Base-by-base conservation (phyloP, 331 rosid genomes). In the Quercus phellos region DNA sequence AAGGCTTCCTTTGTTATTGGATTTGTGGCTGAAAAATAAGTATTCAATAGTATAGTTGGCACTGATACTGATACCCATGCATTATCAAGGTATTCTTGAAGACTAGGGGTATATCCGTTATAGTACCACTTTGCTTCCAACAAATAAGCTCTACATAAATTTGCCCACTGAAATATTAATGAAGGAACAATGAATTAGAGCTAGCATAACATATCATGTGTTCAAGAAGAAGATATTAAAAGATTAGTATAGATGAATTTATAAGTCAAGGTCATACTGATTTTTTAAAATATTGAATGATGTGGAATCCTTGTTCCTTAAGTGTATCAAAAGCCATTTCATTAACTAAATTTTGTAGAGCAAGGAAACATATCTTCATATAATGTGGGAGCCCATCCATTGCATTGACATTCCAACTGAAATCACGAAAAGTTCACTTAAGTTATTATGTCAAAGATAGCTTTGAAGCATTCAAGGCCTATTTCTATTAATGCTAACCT, bases 341-440 rank as follows among this genome's bases (percentile, higher is more conserved):
- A 38, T 38, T 38, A 7, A 38, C 43, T 38, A 38, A 38, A 38
- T 7, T 38, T 7, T 38, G 43, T 1, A 84, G 60, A 0, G 51
- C 27, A 74, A 21, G 56, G 16, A 68, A 85, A 24, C 79, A 81
- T 0, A 70, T 22, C 70, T 77, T 60, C 83, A 84, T 77, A 59
- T 84, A 84, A n/a, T 77, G 9, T 50, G 84, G 84, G 12, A 84
- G 74, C 24, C 2, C 6, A 21, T 77, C 72, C 34, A 58, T 27
- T 6, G 43, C 54, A 9, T 73, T 58, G 22, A 11, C 7, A 21
- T 80, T 74, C 82, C 81, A 80, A 24, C 82, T 81, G 55, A 14
- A 70, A 13, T 56, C 22, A 55, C 24, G 12, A 58, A 11, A 0
- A 60, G 14, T 22, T 21, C 18, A 3, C 3, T 2, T 60, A 24